Base-by-base conservation (phyloP, 176 grass and related monocot species). In the Oropetium thomaeum region DNA sequence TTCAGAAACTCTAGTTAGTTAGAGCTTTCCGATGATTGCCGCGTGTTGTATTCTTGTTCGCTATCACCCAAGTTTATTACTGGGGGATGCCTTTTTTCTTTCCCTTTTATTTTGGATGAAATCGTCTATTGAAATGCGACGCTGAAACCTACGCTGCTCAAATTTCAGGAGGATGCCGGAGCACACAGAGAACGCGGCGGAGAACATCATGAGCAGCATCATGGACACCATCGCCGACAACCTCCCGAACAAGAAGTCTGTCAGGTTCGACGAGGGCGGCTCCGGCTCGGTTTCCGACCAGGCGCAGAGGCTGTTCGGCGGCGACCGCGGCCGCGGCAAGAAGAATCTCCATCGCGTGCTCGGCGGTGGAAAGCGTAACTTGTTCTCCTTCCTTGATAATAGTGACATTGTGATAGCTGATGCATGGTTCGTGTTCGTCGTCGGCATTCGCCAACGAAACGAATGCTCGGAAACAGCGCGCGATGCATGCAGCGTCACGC, bases 291-390 rank as follows among this genome's bases (percentile, higher is more conserved):
- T 77, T 73, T 81, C 84, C 62, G 62, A 78, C n/a, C 79, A 77
- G 58, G 74, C 82, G 8, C 81, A 86, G 69, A 93, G 58, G 45
- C 75, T 92, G 8, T 83, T 90, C 28, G 86, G 86, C 5, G 65
- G 75, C 1, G 49, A 20, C 1, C 5, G 16, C 16, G 5, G 5
- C 47, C 86, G 88, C 4, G 2, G 17, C 3, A 76, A 34, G 55
- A 89, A 76, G 60, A 78, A 89, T 5, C 35, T 92, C 13, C 88
- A 97, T 40, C 71, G 86, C 57, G 16, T 97, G 10, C 73, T 97
- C 17, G 95, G 95, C 27, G 91, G 91, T 41, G 95, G 91, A 32
- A 84, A 89, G 62, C 69, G 90, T 97, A 73, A 5, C 7, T 3
- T 5, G 35, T 37, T 37, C 3, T 7, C 35, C 35, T 37, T 37